Percentiles rank a stretch among this genome's conserved stretches.
Conservation (phyloP, 208 protist species). For the Acanthamoeba castellanii region DNA sequence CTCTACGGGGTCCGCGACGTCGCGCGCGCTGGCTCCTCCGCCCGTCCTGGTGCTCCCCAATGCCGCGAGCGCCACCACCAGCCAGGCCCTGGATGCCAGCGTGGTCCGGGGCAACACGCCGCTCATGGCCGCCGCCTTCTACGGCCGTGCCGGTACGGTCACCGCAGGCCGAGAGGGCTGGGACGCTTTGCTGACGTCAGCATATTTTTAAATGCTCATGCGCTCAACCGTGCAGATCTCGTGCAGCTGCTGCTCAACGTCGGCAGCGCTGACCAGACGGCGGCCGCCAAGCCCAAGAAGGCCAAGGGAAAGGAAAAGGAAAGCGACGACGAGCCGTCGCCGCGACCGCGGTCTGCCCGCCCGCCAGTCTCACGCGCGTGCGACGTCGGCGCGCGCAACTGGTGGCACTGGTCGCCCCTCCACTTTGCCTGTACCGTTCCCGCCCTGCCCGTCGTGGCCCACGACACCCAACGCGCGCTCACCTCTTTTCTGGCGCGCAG, state of each 20-base stretch:
- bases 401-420: conserved; percentile 49
- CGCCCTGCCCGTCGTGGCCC: not conserved
- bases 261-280: not conserved
- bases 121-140: conserved; percentile 65
- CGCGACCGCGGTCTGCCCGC: not conserved
- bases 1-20: not conserved
- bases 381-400: conserved; percentile 30
- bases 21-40: not conserved
- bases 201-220: not conserved
- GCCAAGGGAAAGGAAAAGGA: not conserved
- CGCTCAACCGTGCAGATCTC: not conserved
- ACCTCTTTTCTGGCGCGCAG: not conserved
- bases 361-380: not conserved
- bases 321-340: not conserved
- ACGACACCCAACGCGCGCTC: not conserved
- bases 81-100: not conserved
- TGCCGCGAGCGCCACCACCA: not conserved
- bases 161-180: no score
- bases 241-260: not conserved
- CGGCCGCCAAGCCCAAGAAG: not conserved
- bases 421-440: conserved; percentile 46
- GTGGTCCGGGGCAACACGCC: conserved; percentile 41
- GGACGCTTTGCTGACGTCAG: not conserved
- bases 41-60: not conserved
- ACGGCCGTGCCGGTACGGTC: conserved; percentile 6